These are phyloP conservation scores for Pichia inconspicua DNA, from an alignment of 1,139 yeast species.

Conservation along the genomic window DNA sequence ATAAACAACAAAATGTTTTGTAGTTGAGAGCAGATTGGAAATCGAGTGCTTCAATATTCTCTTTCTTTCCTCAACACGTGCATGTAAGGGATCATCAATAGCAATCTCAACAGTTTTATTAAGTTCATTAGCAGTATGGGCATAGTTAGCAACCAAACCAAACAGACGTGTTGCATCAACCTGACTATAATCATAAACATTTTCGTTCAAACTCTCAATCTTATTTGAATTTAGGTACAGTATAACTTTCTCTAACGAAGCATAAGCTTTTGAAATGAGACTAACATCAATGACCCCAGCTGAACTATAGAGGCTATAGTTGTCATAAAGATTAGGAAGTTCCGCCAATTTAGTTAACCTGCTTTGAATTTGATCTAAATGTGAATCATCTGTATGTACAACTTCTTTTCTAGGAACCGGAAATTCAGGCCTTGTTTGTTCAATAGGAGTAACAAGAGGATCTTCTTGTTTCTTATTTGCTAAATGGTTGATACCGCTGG, in stretches of 20 bases:
- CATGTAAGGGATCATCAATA: conserved; percentile 17
- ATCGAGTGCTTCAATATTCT: conserved; percentile 50
- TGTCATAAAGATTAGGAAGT: background rate
- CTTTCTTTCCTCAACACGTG: conserved; percentile 14
- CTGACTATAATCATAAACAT: conserved; percentile 9
- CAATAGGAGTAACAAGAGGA: background rate
- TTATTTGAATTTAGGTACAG: conserved; percentile 26
- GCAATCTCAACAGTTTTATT: conserved; percentile 32
- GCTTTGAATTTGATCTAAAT: conserved; percentile 1
- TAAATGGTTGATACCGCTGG: background rate
- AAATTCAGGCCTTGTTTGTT: conserved; percentile 38
- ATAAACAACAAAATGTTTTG: conserved; percentile 68
- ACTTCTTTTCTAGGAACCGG: conserved; percentile 27
- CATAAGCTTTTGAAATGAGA: conserved; percentile 39
- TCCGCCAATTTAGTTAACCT: conserved; percentile 1
- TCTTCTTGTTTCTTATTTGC: background rate
- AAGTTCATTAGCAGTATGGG: conserved; percentile 36
- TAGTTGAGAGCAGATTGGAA: conserved; percentile 68
- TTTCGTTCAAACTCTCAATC: conserved; percentile 20
- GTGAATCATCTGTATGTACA: background rate
- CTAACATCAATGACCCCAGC: conserved; percentile 40
- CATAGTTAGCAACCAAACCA: conserved; percentile 46
- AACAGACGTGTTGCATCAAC: conserved; percentile 40
- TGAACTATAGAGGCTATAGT: conserved; percentile 8
- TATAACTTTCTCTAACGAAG: conserved; percentile 41